These are phyloP conservation scores for Gloeopeniophorella convolvens DNA, from an alignment of 768 basidiomycete genomes.

Conservation along the genomic window DNA sequence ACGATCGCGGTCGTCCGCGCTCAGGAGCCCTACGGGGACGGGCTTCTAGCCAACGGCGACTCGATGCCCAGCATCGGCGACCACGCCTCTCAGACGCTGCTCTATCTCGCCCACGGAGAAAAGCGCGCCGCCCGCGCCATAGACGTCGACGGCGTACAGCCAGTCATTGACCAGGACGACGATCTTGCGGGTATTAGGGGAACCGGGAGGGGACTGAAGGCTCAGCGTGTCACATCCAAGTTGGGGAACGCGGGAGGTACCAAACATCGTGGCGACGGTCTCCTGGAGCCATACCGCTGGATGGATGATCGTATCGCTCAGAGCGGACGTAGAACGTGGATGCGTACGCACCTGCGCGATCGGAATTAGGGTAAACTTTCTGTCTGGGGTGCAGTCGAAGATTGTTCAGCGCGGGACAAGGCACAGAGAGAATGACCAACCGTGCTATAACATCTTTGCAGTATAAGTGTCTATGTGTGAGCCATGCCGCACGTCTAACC, in stretches of 20 bases:
- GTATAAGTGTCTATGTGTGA: conserved; percentile 62
- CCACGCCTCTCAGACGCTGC: conserved; percentile 36
- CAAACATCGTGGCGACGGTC: conserved; percentile 59
- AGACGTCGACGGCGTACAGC: conserved; percentile 72
- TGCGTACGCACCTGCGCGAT: conserved; percentile 50
- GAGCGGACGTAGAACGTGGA: too few species aligned
- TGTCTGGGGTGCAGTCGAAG: conserved; percentile 43
- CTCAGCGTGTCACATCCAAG: conserved; percentile 59
- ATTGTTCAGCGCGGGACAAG: not conserved
- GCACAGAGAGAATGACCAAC: conserved; percentile 35
- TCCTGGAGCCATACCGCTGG: conserved; percentile 58
- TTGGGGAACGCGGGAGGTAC: conserved; percentile 69
- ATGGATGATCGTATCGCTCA: not conserved
- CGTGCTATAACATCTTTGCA: conserved; percentile 61
- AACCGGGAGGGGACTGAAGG: conserved; percentile 36
- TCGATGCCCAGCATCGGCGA: conserved; percentile 52
- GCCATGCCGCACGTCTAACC: conserved; percentile 76
- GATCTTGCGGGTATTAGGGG: conserved; percentile 49
- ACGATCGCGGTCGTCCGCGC: conserved; percentile 70
- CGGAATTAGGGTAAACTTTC: conserved; percentile 65
- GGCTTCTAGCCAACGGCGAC: conserved; percentile 48
- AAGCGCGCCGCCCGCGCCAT: conserved; percentile 32
- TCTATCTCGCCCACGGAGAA: conserved; percentile 40
- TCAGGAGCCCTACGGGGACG: conserved; percentile 61
- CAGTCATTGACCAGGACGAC: conserved; percentile 70